Conservation (phyloP, 2,329 filamentous ascomycete species). For the Stagonosporopsis vannaccii region DNA sequence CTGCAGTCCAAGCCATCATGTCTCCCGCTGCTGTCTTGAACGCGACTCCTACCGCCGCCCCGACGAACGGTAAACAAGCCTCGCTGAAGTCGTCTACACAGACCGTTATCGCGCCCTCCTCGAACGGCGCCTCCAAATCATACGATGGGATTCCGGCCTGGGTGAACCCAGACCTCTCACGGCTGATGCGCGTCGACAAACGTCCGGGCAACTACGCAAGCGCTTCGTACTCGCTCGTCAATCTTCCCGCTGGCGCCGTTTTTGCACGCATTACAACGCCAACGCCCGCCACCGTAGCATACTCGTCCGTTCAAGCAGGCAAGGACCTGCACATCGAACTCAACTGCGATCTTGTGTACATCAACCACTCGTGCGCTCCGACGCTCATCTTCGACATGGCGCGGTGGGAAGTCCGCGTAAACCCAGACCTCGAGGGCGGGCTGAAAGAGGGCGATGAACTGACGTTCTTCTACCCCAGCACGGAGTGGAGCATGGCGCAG, state of each 20-base stretch:
- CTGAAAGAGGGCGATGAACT: constrained; percentile 51
- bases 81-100: constrained; percentile 18
- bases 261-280: constrained; percentile 59
- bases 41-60: constrained; percentile 15
- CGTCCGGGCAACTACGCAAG: constrained; percentile 51
- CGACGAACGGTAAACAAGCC: constrained; percentile 29
- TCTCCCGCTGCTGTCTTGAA: constrained; percentile 39
- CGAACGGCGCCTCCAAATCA: not conserved
- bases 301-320: constrained; percentile 61
- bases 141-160: constrained; percentile 39
- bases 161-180: constrained; percentile 49
- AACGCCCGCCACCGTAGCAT: constrained; percentile 55
- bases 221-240: constrained; percentile 57
- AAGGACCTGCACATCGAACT: constrained; percentile 61
- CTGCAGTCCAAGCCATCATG: constrained; percentile 23
- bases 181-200: constrained; percentile 50
- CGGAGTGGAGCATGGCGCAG: constrained; percentile 78
- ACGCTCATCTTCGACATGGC: constrained; percentile 62
- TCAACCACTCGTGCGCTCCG: constrained; percentile 64
- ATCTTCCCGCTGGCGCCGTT: constrained; percentile 59
- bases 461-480: constrained; percentile 77
- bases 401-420: constrained; percentile 62
- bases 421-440: constrained; percentile 45
- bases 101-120: constrained; percentile 29
- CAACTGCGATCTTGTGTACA: constrained; percentile 63